Evolutionary conservation across 2,329 filamentous ascomycete genomes (phyloP), one percentile per base, ranked within the genome.

Genomic region (Colletotrichum nymphaeae): DNA sequence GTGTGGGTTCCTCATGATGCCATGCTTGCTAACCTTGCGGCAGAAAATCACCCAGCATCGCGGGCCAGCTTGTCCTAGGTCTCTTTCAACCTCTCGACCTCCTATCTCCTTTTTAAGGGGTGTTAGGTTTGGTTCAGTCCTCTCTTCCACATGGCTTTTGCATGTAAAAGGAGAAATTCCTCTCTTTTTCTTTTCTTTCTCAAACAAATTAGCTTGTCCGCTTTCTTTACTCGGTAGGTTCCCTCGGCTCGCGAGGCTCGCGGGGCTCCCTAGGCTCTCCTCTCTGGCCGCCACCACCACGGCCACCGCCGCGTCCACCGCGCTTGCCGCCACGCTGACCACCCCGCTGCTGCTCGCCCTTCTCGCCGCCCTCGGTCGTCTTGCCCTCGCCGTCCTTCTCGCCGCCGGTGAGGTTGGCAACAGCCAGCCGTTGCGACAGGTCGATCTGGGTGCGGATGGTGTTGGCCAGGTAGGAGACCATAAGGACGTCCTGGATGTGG

Each of bases 371-470:
- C 53, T 86, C 86, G 57, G 69, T 76, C 24, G 77, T 77, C 83
- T 86, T 88, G 75, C 81, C 82, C 78, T 89, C 87, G 57, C 82
- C 84, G 22, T 87, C 86, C 79, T 87, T 87, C 55, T 88, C 88
- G 76, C 80, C 82, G 75, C 78, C 83, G 57, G 84, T 83, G 49
- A 95, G 87, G 78, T 90, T 89, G 76, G 93, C 91, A n/a, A 92
- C 97, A 67, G 96, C 96, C 80, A 99, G 88, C 76, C 96, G 92
- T 89, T 98, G 97, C 76, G 95, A 97, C 73, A 99, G 92, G 81
- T 98, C 97, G 87, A 99, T 98, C 88, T 99, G 97, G 78, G 96
- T 98, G 84, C 96, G 95, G 86, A 98, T 98, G 77, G 95, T 98
- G 89, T 98, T 99, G 83, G 97, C 95, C 76, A 99, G 90, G 88